A percentile compares a stretch with the other conserved stretches of the same genome.
Conservation (phyloP, 177 flowering plant species). For the Vitis hybrid region DNA sequence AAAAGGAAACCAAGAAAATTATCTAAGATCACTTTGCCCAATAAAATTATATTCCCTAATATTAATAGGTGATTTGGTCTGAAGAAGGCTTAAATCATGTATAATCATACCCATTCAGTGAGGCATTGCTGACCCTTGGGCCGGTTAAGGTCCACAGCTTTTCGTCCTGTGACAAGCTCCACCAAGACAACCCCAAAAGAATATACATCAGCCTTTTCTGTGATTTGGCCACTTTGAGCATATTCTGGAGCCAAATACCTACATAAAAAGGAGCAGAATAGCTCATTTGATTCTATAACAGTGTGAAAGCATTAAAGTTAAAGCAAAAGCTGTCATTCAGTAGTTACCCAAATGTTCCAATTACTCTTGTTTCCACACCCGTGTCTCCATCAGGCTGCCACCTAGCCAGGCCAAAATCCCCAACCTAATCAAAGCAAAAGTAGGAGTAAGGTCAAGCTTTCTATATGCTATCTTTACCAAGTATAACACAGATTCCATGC, state of each 20-base stretch:
- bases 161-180: slow-evolving; percentile 59
- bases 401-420: slow-evolving; percentile 63
- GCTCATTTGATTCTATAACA: not conserved
- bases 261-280: not conserved
- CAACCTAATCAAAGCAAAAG: slow-evolving; percentile 38
- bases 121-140: slow-evolving; percentile 68
- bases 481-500: not conserved
- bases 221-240: slow-evolving; percentile 68
- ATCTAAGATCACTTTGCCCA: not conserved
- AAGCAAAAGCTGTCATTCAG: slow-evolving; percentile 2
- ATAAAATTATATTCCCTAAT: not conserved
- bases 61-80: not conserved
- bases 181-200: slow-evolving; percentile 56
- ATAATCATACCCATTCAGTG: slow-evolving; percentile 52
- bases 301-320: not conserved
- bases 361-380: slow-evolving; percentile 62
- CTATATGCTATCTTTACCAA: not conserved
- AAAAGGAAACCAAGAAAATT: not conserved
- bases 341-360: slow-evolving; percentile 62
- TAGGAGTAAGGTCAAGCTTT: not conserved
- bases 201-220: slow-evolving; percentile 67
- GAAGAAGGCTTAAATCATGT: not conserved
- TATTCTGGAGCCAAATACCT: slow-evolving; percentile 71
- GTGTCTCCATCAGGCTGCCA: slow-evolving; percentile 73
- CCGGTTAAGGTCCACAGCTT: slow-evolving; percentile 55